Conservation (phyloP, 2,329 filamentous ascomycete genomes). For the Xylaria sp. region DNA sequence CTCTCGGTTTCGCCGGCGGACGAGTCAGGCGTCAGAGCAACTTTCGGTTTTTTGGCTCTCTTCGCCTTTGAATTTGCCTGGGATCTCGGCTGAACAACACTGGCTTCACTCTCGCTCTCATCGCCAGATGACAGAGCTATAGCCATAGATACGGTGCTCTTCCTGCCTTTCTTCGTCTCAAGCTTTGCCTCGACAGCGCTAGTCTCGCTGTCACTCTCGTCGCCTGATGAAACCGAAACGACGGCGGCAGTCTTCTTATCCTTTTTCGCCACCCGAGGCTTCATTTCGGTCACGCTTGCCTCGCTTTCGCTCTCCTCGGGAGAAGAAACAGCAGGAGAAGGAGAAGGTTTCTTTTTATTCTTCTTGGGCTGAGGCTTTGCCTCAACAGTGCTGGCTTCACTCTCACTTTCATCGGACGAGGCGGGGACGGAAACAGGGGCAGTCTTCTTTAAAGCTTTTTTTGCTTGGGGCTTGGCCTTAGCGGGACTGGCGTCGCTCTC, state of each 20-base stretch:
- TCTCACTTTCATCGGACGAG: conserved; percentile 29
- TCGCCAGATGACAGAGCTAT: conserved; percentile 21
- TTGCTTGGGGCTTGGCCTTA: conserved; percentile 2
- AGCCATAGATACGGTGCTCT: conserved; percentile 1
- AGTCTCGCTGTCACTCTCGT: conserved; percentile 30
- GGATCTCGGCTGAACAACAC: conserved; percentile 11
- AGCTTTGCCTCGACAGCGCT: conserved; percentile 24
- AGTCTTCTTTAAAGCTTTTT: conserved; percentile 19
- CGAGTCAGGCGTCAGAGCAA: conserved; percentile 9
- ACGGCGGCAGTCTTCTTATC: conserved; percentile 12
- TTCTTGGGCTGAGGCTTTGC: conserved; percentile 22
- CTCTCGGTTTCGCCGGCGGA: conserved; percentile 26
- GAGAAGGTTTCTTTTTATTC: conserved; percentile 5
- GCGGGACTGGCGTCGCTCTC: conserved; percentile 16
- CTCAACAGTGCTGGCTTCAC: conserved; percentile 27
- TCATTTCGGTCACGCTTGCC: background rate
- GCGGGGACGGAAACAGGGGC: background rate
- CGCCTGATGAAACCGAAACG: conserved; percentile 24
- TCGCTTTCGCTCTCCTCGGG: conserved; percentile 32
- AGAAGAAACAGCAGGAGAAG: conserved; percentile 13
- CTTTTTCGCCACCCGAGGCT: conserved; percentile 3
- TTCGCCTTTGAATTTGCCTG: conserved; percentile 33
- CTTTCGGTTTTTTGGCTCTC: conserved; percentile 27
- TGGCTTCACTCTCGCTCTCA: conserved; percentile 17
- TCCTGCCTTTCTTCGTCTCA: conserved; percentile 12